Evolutionary conservation across 495 filamentous ascomycete genomes (phyloP).

Genomic region (Podospora bellae-mahoneyi): DNA sequence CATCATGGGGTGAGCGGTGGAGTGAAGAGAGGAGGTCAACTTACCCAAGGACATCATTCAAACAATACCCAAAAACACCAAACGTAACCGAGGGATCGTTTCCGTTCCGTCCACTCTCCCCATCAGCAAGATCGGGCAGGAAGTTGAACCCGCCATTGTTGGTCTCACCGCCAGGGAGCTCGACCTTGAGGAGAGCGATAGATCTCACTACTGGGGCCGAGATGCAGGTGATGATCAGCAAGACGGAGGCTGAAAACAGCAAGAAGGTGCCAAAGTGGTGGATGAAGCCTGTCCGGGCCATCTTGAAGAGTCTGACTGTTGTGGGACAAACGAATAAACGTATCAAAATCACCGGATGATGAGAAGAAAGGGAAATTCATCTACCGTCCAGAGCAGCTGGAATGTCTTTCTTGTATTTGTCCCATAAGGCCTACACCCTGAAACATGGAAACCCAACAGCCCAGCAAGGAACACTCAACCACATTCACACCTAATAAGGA

Average conservation of each 20-base stretch:
- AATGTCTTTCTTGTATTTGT: background rate
- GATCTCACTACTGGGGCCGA: conserved; percentile 53
- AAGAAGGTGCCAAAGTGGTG: conserved; percentile 60
- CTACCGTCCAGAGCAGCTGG: background rate
- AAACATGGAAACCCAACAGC: background rate
- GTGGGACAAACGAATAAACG: no score
- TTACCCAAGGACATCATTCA: conserved; percentile 28
- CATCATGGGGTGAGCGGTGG: background rate
- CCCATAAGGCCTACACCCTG: background rate
- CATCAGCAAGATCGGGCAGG: background rate
- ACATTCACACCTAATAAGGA: background rate
- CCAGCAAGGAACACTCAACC: background rate
- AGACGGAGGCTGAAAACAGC: conserved; percentile 50
- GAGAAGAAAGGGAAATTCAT: background rate
- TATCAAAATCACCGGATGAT: no score
- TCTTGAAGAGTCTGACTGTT: conserved; percentile 20
- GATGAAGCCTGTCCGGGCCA: conserved; percentile 49
- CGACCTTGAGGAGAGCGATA: conserved; percentile 51
- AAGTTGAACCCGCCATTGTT: conserved; percentile 10
- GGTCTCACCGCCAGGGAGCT: conserved; percentile 30
- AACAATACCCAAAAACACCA: conserved; percentile 58
- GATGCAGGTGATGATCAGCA: conserved; percentile 58
- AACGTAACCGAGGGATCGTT: conserved; percentile 41
- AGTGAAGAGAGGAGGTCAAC: conserved; percentile 6
- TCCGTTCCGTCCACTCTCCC: background rate